Percentiles rank a stretch among this genome's conserved stretches.
Conservation (phyloP, 768 basidiomycete genomes). For the Kondoa subrosea region DNA sequence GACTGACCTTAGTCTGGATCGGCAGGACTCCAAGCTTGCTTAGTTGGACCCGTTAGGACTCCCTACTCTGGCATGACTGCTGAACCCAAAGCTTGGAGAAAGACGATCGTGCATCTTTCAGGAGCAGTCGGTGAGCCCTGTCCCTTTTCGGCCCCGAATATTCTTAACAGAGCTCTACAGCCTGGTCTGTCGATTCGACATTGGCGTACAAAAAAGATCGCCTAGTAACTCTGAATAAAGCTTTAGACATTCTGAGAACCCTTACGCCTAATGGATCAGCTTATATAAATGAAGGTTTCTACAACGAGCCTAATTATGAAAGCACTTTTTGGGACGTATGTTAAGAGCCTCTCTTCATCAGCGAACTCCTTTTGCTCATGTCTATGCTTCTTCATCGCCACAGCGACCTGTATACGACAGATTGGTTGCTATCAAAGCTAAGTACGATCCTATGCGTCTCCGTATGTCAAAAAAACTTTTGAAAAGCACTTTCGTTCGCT, state of each 20-base stretch:
- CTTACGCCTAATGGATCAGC: background rate
- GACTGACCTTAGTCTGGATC: too few species aligned
- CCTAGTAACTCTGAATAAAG: background rate
- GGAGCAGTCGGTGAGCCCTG: background rate
- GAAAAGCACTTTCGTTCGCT: too few species aligned
- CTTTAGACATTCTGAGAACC: background rate
- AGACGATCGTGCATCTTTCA: background rate
- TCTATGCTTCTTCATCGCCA: too few species aligned
- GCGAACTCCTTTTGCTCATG: too few species aligned
- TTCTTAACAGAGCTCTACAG: background rate
- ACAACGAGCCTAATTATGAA: background rate
- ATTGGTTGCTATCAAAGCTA: background rate
- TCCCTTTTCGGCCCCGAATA: background rate
- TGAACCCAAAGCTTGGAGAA: background rate
- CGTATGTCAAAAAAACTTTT: too few species aligned
- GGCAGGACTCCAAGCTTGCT: background rate
- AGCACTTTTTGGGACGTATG: too few species aligned
- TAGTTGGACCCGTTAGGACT: background rate
- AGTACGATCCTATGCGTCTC: too few species aligned
- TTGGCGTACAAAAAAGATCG: background rate
- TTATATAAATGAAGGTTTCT: background rate
- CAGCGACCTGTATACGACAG: background rate
- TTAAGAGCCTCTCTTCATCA: too few species aligned
- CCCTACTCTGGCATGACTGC: background rate
- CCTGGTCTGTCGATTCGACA: background rate